Evolutionary conservation across 345 rosid genomes (phyloP), one percentile per base, ranked within the genome.

Genomic region (Toxicodendron radicans): DNA sequence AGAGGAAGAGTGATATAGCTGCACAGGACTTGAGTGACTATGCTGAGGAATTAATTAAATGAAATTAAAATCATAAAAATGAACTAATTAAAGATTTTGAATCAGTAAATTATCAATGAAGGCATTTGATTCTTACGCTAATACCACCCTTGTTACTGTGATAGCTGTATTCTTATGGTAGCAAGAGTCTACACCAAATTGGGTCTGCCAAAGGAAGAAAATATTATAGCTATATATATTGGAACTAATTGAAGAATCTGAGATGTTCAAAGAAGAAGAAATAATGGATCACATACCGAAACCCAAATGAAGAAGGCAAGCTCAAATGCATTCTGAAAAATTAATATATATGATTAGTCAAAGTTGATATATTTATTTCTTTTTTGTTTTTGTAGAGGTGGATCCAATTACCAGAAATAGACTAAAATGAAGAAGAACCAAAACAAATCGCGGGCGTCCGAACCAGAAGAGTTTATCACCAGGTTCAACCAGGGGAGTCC

Each of bases 391-490:
- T n/a, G 16, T 30, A 13, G 38, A 64, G 14, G 2, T 23, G 49
- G 5, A 52, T 20, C 2, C 10, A 32, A 46, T 58, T 79, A 88
- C 90, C 89, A 85, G 60, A 53, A 84, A 88, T 23, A 87, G 72
- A 60, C 81, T 84, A 69, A 82, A 85, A 72, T 87, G 87, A 16
- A 90, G 70, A 68, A 87, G 85, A 56, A 64, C 63, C 62, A 88
- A 75, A 49, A 88, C 75, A 30, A 83, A 73, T 16, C 71, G 78
- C 3, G 93, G 93, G 20, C 66, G 74, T 1, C 74, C 70, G 71
- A 90, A 84, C 91, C 87, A 90, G 82, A 90, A 90, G 79, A 85
- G 81, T 62, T 73, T 72, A 70, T 90, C 89, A 57, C 77, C 80
- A 73, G 90, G 89, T 72, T 83, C 82, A 56, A 88, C 91, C 21